Conservation (phyloP, 176 grass and related monocot genomes). For the Thinopyrum elongatum region DNA sequence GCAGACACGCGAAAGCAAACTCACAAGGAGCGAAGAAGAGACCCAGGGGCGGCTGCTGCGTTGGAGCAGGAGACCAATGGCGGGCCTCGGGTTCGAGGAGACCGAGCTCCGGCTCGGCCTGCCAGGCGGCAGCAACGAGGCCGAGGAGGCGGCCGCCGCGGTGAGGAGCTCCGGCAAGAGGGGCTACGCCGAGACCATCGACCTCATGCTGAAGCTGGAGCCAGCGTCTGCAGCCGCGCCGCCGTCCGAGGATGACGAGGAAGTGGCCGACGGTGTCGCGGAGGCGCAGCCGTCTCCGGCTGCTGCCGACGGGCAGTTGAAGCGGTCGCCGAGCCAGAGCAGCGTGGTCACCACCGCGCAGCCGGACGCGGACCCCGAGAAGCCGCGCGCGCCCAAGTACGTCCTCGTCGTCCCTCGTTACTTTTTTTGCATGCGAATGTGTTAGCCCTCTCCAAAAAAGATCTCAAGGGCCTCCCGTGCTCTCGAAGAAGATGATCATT, state of each 20-base stretch:
- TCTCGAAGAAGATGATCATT: not conserved
- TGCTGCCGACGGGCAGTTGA: slow-evolving; percentile 28
- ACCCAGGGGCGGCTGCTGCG: not conserved
- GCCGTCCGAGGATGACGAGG: not conserved
- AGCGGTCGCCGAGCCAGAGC: slow-evolving; percentile 52
- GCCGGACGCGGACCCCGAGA: slow-evolving; percentile 42
- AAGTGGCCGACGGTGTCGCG: not conserved
- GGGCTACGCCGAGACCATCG: slow-evolving; percentile 65
- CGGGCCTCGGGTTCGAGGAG: slow-evolving; percentile 47
- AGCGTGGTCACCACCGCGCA: slow-evolving; percentile 41
- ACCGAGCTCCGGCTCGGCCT: slow-evolving; percentile 79
- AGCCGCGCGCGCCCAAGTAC: slow-evolving; percentile 73
- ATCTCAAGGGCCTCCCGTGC: not conserved
- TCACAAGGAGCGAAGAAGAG: not conserved
- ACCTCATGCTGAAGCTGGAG: slow-evolving; percentile 68
- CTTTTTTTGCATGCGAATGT: not conserved
- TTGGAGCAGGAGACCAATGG: slow-evolving; percentile 22
- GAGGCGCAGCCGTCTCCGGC: not conserved
- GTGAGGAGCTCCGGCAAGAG: slow-evolving; percentile 51
- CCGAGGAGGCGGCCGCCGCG: slow-evolving; percentile 24
- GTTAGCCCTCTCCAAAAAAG: not conserved
- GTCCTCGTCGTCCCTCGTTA: not conserved
- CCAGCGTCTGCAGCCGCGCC: not conserved
- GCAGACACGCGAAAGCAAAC: not conserved
- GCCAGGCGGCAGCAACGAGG: slow-evolving; percentile 17